Evolutionary conservation across 2,329 filamentous ascomycete genomes (phyloP).

Genomic region (Fusarium duplospermum): DNA sequence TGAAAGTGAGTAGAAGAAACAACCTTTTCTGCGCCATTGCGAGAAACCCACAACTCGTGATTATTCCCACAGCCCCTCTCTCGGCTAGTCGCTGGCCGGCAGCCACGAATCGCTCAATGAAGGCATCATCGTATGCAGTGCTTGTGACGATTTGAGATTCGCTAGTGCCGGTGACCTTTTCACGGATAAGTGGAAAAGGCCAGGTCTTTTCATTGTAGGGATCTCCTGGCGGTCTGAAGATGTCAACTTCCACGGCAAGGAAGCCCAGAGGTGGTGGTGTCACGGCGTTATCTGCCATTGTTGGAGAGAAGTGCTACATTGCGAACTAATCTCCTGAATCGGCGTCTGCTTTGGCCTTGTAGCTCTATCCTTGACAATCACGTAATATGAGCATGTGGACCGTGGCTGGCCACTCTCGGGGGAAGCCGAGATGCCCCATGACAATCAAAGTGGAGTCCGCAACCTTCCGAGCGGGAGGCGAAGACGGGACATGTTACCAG

Average conservation of each 20-base stretch:
- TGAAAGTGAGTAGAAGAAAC: background rate
- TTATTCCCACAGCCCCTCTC: constrained; percentile 50
- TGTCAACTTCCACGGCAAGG: constrained; percentile 49
- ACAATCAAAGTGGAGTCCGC: constrained; percentile 5
- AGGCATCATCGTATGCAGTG: constrained; percentile 46
- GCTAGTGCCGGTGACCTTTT: constrained; percentile 46
- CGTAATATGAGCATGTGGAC: background rate
- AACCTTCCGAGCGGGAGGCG: background rate
- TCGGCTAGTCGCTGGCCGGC: constrained; percentile 48
- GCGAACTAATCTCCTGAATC: background rate
- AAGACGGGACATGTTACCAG: background rate
- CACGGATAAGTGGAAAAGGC: constrained; percentile 52
- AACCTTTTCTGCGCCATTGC: constrained; percentile 51
- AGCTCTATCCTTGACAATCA: background rate
- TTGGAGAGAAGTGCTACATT: background rate
- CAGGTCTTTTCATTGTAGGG: constrained; percentile 51
- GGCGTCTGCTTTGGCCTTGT: background rate
- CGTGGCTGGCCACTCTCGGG: constrained; percentile 22
- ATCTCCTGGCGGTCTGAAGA: constrained; percentile 51
- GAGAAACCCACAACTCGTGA: constrained; percentile 55
- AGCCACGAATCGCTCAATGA: constrained; percentile 50
- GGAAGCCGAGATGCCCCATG: constrained; percentile 7
- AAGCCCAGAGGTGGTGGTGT: constrained; percentile 48
- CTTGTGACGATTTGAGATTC: constrained; percentile 47
- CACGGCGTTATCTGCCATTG: background rate